Evolutionary conservation across 345 rosid species (phyloP), one percentile per base, ranked within the genome.

Genomic region (Cardiospermum halicacabum): DNA sequence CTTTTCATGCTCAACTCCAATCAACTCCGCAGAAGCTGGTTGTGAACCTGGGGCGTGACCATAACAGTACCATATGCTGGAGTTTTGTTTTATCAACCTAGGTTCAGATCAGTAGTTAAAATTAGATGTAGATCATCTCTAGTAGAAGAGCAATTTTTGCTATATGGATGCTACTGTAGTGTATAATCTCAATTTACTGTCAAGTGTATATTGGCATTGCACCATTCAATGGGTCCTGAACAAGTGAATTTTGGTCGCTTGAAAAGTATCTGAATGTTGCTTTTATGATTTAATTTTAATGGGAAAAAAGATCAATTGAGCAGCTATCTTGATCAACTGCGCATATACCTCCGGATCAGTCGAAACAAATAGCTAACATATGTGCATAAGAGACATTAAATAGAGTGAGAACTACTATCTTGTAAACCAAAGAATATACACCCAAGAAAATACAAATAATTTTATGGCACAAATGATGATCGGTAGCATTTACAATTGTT

Each of bases 121-220:
- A 56, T n/a, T n/a, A n/a, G n/a, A n/a, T n/a, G n/a, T 30, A 18
- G 37, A 16, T 30, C 7, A 8, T 34, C 31, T 19, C 21, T 6
- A 28, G 34, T 31, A 25, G 53, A 60, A 59, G 51, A 42, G 62
- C 28, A 48, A 26, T 60, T 49, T n/a, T 7, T 40, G 21, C 31
- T 12, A 26, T 18, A 19, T 18, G 12, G 32, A 27, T 62, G 13
- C 9, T 5, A 24, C 21, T 31, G 28, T 34, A 32, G 8, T 62
- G 4, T 40, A 40, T 62, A 32, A 21, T 11, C 7, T 15, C 13
- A 12, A 49, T 50, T 62, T 53, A 12, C 34, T 12, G 2, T 32
- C 31, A 2, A 2, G 40, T 12, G 28, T 16, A 39, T 10, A 1
- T 28, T 30, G 42, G 19, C 11, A 1, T 28, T 30, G 42, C 30